These are phyloP conservation scores for Fusarium fracticaudum DNA, from an alignment of 2,329 filamentous ascomycete species.

Conservation along the genomic window DNA sequence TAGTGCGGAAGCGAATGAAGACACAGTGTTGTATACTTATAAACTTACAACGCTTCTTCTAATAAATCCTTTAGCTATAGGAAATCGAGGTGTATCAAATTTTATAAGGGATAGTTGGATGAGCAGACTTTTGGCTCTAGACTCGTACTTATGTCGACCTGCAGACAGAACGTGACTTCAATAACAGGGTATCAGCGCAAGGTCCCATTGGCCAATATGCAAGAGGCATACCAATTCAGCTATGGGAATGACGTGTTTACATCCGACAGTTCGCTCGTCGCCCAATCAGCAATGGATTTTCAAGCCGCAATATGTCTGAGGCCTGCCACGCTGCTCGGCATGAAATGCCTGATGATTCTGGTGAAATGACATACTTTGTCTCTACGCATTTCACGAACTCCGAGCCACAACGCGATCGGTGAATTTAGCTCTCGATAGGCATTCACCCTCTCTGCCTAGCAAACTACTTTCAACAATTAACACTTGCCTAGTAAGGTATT, in stretches of 20 bases:
- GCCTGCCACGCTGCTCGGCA: not conserved
- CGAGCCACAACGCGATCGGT: not conserved
- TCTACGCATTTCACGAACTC: not conserved
- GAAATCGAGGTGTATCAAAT: not conserved
- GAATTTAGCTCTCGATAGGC: not conserved
- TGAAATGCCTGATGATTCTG: not conserved
- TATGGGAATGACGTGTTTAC: not conserved
- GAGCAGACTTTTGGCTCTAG: not conserved
- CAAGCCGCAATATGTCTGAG: not conserved
- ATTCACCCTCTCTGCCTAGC: not conserved
- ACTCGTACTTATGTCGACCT: not conserved
- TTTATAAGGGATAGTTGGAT: not conserved
- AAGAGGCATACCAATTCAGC: not conserved
- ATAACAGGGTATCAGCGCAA: not conserved
- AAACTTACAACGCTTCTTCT: not conserved
- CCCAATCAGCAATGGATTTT: not conserved
- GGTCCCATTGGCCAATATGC: not conserved
- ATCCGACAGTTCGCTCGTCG: not conserved
- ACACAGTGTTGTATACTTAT: not conserved
- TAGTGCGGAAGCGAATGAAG: not conserved
- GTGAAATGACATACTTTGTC: not conserved
- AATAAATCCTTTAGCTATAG: not conserved
- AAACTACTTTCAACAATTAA: not conserved
- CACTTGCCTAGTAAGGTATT: not conserved
- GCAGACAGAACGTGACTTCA: not conserved